These are phyloP conservation scores for Ustilago esculenta DNA, from an alignment of 1,284 basidiomycete genomes.

Conservation along the genomic window DNA sequence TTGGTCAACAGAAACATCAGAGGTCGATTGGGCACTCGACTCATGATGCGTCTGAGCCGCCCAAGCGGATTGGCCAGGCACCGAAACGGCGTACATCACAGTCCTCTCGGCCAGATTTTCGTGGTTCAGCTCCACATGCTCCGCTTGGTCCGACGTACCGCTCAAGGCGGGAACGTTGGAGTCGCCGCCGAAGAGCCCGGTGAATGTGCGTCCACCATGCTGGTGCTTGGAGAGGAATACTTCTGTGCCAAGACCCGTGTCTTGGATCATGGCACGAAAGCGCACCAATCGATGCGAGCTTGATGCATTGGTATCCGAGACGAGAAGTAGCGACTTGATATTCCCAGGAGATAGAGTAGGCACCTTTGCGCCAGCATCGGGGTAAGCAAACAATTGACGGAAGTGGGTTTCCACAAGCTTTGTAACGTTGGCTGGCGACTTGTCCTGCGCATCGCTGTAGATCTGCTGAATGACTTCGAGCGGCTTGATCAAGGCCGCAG, in stretches of 20 bases:
- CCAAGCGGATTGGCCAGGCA: constrained; percentile 66
- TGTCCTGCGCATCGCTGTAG: constrained; percentile 30
- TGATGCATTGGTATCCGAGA: not conserved
- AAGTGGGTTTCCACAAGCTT: constrained; percentile 43
- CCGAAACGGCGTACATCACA: constrained; percentile 62
- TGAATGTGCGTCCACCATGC: constrained; percentile 38
- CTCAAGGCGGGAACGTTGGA: constrained; percentile 3
- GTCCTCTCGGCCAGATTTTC: constrained; percentile 63
- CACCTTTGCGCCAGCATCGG: constrained; percentile 43
- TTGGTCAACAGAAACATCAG: constrained; percentile 5
- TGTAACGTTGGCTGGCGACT: constrained; percentile 31
- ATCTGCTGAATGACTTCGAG: constrained; percentile 45
- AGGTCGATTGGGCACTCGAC: not conserved
- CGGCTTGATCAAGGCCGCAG: constrained; percentile 41
- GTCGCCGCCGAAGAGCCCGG: constrained; percentile 47
- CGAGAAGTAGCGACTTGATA: constrained; percentile 17
- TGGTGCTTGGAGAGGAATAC: constrained; percentile 59
- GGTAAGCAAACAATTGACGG: constrained; percentile 28
- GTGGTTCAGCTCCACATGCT: constrained; percentile 41
- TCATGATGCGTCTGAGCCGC: constrained; percentile 31
- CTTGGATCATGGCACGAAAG: constrained; percentile 67
- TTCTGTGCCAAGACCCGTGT: constrained; percentile 66
- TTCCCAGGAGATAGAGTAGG: constrained; percentile 29
- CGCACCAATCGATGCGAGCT: constrained; percentile 60
- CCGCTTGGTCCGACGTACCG: constrained; percentile 1